These are phyloP conservation scores for Biscogniauxia marginata DNA, from an alignment of 2,329 filamentous ascomycete species.

Conservation along the genomic window DNA sequence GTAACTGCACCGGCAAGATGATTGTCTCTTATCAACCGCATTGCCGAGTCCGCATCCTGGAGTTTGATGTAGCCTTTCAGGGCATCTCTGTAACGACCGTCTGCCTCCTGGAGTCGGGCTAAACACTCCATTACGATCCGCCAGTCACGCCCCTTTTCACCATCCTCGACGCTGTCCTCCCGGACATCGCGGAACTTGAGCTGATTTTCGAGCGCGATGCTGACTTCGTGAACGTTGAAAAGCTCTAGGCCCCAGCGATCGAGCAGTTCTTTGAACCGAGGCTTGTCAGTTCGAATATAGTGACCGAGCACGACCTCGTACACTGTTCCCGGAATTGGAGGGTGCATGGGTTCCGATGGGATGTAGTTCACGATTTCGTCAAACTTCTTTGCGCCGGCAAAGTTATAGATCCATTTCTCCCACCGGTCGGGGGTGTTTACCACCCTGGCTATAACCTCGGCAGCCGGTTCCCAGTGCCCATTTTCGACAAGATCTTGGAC, in stretches of 20 bases:
- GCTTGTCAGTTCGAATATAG: slow-evolving; percentile 78
- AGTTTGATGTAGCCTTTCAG: slow-evolving; percentile 85
- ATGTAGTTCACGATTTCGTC: slow-evolving; percentile 88
- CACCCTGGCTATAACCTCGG: slow-evolving; percentile 78
- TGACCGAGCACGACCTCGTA: slow-evolving; percentile 89
- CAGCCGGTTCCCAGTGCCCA: slow-evolving; percentile 74
- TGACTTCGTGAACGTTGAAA: slow-evolving; percentile 75
- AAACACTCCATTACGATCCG: slow-evolving; percentile 82
- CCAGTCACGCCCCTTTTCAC: slow-evolving; percentile 77
- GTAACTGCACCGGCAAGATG: slow-evolving; percentile 86
- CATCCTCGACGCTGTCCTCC: slow-evolving; percentile 73
- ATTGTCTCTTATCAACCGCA: slow-evolving; percentile 80
- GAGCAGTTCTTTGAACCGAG: slow-evolving; percentile 73
- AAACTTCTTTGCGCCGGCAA: slow-evolving; percentile 80
- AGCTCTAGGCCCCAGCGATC: slow-evolving; percentile 82
- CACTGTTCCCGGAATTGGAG: slow-evolving; percentile 74
- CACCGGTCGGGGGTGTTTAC: slow-evolving; percentile 76
- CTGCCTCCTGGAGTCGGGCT: slow-evolving; percentile 79
- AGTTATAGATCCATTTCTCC: slow-evolving; percentile 95
- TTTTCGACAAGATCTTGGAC: slow-evolving; percentile 77
- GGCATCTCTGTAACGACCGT: slow-evolving; percentile 78
- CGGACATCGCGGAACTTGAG: slow-evolving; percentile 72
- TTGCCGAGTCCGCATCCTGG: slow-evolving; percentile 87
- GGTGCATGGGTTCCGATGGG: slow-evolving; percentile 72
- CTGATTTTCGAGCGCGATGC: slow-evolving; percentile 77